Evolutionary conservation across 192 early-diverging fungal genomes (phyloP).

Genomic region (Funneliformis geosporum): DNA sequence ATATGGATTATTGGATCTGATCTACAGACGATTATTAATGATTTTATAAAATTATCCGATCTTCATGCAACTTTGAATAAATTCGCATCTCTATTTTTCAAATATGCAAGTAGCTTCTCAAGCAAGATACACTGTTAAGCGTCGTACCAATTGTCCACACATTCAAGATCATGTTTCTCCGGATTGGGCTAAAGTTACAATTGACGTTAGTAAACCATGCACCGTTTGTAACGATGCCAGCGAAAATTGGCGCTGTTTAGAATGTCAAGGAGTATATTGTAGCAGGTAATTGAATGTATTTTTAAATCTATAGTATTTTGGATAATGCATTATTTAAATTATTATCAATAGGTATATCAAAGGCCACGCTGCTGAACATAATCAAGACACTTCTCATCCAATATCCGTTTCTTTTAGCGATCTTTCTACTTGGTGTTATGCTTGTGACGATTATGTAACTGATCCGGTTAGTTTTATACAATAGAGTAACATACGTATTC

Average conservation of each 20-base stretch:
- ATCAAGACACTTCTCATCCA: neutral
- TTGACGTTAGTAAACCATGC: neutral
- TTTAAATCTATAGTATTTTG: neutral
- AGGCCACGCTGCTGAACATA: conserved; percentile 9
- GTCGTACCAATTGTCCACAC: neutral
- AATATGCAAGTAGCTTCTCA: neutral
- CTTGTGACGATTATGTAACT: conserved; percentile 12
- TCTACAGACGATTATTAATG: no score
- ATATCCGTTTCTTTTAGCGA: conserved; percentile 21
- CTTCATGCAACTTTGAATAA: no score
- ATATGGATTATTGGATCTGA: no score
- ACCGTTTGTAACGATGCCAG: neutral
- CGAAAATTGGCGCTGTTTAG: conserved; percentile 21
- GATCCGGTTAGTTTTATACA: neutral
- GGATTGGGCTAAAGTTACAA: neutral
- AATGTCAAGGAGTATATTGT: conserved; percentile 14
- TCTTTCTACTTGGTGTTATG: conserved; percentile 26
- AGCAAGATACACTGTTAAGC: neutral
- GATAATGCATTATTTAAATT: neutral
- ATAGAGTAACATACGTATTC: neutral
- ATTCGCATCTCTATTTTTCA: no score
- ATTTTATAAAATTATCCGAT: no score
- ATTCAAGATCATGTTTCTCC: neutral
- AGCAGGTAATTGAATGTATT: neutral
- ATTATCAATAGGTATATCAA: conserved; percentile 18